Percentiles rank a stretch among this genome's conserved stretches.
These are phyloP conservation scores for Zygotorulaspora danielsina DNA, from an alignment of 805 yeast species.

Conservation along the genomic window DNA sequence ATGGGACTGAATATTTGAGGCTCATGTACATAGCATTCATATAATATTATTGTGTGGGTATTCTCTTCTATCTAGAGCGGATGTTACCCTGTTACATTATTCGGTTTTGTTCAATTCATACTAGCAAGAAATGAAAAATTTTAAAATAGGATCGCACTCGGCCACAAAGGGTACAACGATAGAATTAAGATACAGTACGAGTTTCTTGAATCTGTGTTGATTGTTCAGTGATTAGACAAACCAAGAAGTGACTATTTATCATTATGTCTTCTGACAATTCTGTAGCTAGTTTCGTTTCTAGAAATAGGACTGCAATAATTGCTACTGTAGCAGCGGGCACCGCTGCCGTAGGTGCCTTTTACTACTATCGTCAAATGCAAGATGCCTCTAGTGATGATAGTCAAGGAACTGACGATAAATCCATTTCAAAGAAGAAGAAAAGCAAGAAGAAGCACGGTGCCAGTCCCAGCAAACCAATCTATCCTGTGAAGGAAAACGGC, in stretches of 20 bases:
- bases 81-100: slow-evolving; percentile 5
- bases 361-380: slow-evolving; percentile 41
- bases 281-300: slow-evolving; percentile 34
- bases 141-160: neutral
- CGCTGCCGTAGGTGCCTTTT: slow-evolving; percentile 60
- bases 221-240: neutral
- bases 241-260: neutral
- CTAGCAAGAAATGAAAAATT: slow-evolving; percentile 2
- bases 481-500: slow-evolving; percentile 55
- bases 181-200: too few relatives aligned
- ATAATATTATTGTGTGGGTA: too few relatives aligned
- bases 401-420: slow-evolving; percentile 11
- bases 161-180: neutral
- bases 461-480: slow-evolving; percentile 35
- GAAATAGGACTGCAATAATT: slow-evolving; percentile 57
- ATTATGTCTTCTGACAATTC: slow-evolving; percentile 26
- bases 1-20: slow-evolving; percentile 30
- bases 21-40: too few relatives aligned
- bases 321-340: slow-evolving; percentile 61
- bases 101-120: neutral
- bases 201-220: neutral
- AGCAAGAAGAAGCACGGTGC: slow-evolving; percentile 37
- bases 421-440: slow-evolving; percentile 37
- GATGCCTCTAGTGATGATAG: slow-evolving; percentile 10
- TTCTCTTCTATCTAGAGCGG: too few relatives aligned